phyloP scores from a whole-genome alignment of 2,329 filamentous ascomycete species.

The Didymella lethalis region DNA sequence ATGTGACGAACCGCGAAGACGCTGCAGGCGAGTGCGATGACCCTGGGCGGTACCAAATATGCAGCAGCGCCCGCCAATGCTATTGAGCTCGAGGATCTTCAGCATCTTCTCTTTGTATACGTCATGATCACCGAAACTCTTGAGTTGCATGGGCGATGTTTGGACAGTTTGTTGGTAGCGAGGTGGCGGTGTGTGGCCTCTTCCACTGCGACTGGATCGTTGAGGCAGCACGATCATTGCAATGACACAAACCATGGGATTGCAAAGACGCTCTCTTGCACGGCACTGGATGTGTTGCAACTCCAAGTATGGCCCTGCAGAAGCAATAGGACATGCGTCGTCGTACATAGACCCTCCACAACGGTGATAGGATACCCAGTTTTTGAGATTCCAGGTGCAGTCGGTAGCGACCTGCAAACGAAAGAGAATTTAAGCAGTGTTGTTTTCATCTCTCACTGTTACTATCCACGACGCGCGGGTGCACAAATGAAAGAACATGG shows the following conservation, averaged over 20 bases:
- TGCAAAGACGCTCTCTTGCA: neutral
- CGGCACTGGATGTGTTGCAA: neutral
- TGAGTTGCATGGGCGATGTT: neutral
- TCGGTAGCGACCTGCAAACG: neutral
- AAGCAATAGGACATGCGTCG: neutral
- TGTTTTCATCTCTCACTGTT: neutral
- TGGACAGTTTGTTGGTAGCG: neutral
- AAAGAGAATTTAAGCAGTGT: neutral
- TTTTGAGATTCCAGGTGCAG: neutral
- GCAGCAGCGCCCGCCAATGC: neutral
- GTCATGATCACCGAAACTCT: neutral
- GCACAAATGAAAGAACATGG: neutral
- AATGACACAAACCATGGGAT: neutral
- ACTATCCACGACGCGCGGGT: neutral
- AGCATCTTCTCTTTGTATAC: neutral
- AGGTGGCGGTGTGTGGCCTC: neutral
- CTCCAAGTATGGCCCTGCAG: neutral
- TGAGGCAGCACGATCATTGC: neutral
- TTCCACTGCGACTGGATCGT: neutral
- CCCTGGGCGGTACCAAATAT: neutral
- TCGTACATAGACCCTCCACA: neutral
- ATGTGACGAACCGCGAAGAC: neutral
- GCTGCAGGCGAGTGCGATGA: neutral
- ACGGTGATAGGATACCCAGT: conserved; percentile 3
- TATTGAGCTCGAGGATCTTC: too few species aligned